Conservation (phyloP, 2,329 filamentous ascomycete genomes). For the Fusarium aywerte region DNA sequence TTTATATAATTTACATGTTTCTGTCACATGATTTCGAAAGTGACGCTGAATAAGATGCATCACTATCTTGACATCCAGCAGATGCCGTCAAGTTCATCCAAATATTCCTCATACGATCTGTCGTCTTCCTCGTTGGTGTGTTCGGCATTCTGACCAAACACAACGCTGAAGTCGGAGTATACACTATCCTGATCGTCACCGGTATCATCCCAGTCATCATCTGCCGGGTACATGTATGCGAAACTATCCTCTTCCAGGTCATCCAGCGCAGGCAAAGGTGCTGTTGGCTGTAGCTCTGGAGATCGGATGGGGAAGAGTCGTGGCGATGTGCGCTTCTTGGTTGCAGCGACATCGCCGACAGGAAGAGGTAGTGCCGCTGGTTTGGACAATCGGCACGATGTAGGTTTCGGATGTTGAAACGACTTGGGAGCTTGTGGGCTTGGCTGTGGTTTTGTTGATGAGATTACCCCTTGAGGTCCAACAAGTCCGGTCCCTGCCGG, state of each 20-base stretch:
- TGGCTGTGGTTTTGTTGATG: slow-evolving; percentile 16
- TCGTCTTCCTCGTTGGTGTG: slow-evolving; percentile 49
- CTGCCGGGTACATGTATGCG: slow-evolving; percentile 60
- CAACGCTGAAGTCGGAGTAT: slow-evolving; percentile 65
- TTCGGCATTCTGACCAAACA: slow-evolving; percentile 56
- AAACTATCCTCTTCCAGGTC: slow-evolving; percentile 59
- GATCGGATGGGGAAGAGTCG: slow-evolving; percentile 50
- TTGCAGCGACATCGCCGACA: slow-evolving; percentile 42
- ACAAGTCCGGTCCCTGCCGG: slow-evolving; percentile 19
- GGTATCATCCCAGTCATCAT: slow-evolving; percentile 57
- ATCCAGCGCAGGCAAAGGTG: slow-evolving; percentile 41
- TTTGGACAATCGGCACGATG: slow-evolving; percentile 45
- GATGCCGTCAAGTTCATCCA: slow-evolving; percentile 67
- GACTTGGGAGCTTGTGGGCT: slow-evolving; percentile 10
- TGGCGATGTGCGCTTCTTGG: slow-evolving; percentile 46
- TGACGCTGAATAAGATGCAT: background rate
- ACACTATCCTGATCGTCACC: slow-evolving; percentile 61
- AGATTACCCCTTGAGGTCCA: slow-evolving; percentile 12
- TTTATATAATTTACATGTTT: slow-evolving; percentile 30
- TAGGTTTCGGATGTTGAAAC: slow-evolving; percentile 32
- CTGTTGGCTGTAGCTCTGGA: slow-evolving; percentile 49
- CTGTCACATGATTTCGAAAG: slow-evolving; percentile 5
- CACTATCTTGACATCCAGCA: slow-evolving; percentile 54
- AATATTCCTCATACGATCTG: slow-evolving; percentile 63
- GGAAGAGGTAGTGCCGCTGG: slow-evolving; percentile 47